These are phyloP conservation scores for Aspergillus fumigatiaffinis DNA, from an alignment of 2,329 filamentous ascomycete species.

Conservation along the genomic window DNA sequence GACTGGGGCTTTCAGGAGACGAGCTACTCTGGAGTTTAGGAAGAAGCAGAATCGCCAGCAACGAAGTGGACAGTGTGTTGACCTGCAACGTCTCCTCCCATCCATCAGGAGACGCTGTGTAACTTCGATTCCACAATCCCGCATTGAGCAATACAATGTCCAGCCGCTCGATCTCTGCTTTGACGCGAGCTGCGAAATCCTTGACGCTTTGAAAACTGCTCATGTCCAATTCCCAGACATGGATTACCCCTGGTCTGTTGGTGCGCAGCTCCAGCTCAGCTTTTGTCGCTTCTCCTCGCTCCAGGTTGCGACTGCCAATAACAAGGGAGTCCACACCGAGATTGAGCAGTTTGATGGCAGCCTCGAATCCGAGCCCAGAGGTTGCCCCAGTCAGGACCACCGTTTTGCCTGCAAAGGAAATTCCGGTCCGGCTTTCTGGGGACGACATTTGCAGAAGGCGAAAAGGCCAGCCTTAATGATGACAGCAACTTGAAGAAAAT, in stretches of 20 bases:
- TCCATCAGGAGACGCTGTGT: constrained; percentile 37
- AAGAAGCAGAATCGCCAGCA: constrained; percentile 52
- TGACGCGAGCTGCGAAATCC: constrained; percentile 38
- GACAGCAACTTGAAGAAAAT: not conserved
- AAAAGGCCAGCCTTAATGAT: constrained; percentile 25
- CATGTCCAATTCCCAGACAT: constrained; percentile 47
- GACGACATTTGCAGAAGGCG: constrained; percentile 30
- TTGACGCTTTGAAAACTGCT: constrained; percentile 44
- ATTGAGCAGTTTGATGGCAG: constrained; percentile 45
- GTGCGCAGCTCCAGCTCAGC: constrained; percentile 32
- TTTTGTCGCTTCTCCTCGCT: constrained; percentile 43
- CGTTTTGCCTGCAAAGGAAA: constrained; percentile 44
- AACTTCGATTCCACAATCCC: constrained; percentile 40
- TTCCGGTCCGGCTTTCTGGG: constrained; percentile 32
- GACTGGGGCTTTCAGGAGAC: constrained; percentile 26
- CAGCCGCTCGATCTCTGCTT: constrained; percentile 34
- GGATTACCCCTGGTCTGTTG: constrained; percentile 32
- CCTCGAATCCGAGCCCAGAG: constrained; percentile 49
- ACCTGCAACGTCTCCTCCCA: constrained; percentile 55
- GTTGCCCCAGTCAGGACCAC: constrained; percentile 51
- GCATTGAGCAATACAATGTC: constrained; percentile 47
- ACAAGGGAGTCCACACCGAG: constrained; percentile 43
- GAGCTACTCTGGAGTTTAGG: constrained; percentile 42
- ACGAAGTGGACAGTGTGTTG: constrained; percentile 54
- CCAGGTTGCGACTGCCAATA: constrained; percentile 43